Base-by-base conservation (phyloP, 2,329 filamentous ascomycete genomes). In the Exophiala oligosperma region DNA sequence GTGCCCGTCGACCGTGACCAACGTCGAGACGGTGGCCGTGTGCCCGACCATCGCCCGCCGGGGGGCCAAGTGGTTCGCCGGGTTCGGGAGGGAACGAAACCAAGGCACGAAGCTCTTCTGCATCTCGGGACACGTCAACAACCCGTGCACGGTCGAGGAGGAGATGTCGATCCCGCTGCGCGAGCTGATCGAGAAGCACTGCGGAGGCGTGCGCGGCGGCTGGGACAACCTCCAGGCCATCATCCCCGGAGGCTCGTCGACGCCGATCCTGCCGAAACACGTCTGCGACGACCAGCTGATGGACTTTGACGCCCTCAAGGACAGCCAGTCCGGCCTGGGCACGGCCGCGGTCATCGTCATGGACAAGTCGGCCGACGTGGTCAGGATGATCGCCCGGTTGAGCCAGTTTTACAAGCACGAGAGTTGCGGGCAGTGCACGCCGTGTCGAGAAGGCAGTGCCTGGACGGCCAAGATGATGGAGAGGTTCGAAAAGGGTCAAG, bases 381-480 rank as follows among this genome's bases (percentile, higher is more conserved):
- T 99, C 67, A 89, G 93, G 65, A 91, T 91, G 72, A 97, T 99
- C 73, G 88, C 90, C 64, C 88, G 94, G 69, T 86, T 99, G 68
- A 91, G 90, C 70, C 91, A 93, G 75, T 99, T 99, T 82, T 99
- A 99, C 83, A 90, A 92, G 77, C 94, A 99, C 81, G 94, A 99
- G 82, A 92, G 88, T 66, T 99, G 94, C 76, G 94, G 94, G 60
- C 94, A 99, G 80, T 99, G 94, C 82, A 99, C 94, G 58, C 94
- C 94, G n/a, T 99, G 94, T 84, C 90, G 94, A 73, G 94, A 99
- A 80, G 94, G 94, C 66, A 95, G 89, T 81, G 97, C 96, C 81
- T 99, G 94, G 94, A 97, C 93, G 9, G 90, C 96, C 77, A 92
- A 99, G 82, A 97, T 99, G 76, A 97, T 99, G 94, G 82, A 89